Evolutionary conservation across 2,329 filamentous ascomycete genomes (phyloP), one percentile per base, ranked within the genome.

Genomic region (Cytospora piceicola): DNA sequence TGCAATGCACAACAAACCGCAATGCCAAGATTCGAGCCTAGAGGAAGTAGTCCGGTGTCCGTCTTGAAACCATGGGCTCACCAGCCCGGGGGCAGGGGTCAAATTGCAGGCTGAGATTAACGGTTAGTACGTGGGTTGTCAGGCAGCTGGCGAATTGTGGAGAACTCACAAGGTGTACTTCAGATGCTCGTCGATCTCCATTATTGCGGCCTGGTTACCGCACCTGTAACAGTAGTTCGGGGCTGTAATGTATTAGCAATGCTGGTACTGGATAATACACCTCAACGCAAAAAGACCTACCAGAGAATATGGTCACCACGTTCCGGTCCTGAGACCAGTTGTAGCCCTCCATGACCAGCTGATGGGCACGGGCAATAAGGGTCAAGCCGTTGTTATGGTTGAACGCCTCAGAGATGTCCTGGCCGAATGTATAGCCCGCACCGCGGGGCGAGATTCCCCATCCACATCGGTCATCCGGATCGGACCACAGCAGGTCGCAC

Each of bases 271-370:
- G 63, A 55, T 51, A 2, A 56, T 8, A 11, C 32, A 2, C 4
- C 58, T 29, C 20, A 12, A 15, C 22, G 17, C 5, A 60, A 57
- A 59, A 57, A 66, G 27, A 51, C 82, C 70, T 81, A 94, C 92
- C 93, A 72, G 94, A 97, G 83, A 99, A 99, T 75, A 99, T 98
- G 46, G 95, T 99, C 68, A 99, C 95, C 60, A 99, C 95, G 72
- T 99, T 98, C 71, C 94, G 85, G 77, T 98, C 95, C 79, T 98
- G 95, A 71, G 94, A 97, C 95, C 95, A 99, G 78, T 98, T 99
- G 81, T 98, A 99, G 58, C 95, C 95, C 79, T 99, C 95, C 94
- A 98, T 99, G 68, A 99, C 95, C 77, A 99, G 83, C 82, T 99
- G 95, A 84, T 99, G 95, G 64, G 95, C 95, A 79, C 95, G 87